Percentiles rank a stretch among this genome's conserved stretches.
Conservation (phyloP, 225 moss, liverwort and hornwort genomes). For the Polytrichum formosum region DNA sequence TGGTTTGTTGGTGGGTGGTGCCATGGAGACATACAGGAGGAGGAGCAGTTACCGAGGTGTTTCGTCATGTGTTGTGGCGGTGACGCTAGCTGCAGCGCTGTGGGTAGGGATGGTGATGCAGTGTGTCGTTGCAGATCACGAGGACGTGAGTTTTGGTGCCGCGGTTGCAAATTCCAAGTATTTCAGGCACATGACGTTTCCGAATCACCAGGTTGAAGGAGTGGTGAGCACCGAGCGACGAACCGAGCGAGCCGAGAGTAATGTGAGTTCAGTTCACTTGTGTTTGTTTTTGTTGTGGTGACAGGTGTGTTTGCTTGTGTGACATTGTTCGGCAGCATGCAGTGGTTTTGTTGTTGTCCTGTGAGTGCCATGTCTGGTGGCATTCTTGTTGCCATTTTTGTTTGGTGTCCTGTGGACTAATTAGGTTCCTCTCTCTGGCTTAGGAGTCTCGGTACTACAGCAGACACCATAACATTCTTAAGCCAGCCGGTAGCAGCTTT, state of each 20-base stretch:
- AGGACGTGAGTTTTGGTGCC: not conserved
- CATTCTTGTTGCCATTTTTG: no score
- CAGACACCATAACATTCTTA: no score
- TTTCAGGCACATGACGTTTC: conserved; percentile 40
- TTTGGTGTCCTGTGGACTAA: no score
- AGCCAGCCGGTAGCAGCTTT: no score
- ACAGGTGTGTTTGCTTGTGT: not conserved
- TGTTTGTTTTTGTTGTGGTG: not conserved
- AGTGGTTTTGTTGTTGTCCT: not conserved
- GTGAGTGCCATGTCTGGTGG: not conserved
- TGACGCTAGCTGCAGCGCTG: no score
- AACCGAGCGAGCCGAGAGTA: not conserved
- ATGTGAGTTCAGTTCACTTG: not conserved
- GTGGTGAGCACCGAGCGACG: not conserved
- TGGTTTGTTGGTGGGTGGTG: no score
- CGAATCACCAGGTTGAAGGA: conserved; percentile 19
- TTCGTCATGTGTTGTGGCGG: no score
- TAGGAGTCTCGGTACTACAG: no score
- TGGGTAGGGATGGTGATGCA: conserved; percentile 7
- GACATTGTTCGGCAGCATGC: not conserved
- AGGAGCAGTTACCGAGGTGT: no score
- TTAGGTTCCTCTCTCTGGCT: no score
- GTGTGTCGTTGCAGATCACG: conserved; percentile 8
- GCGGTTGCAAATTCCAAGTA: conserved; percentile 20
- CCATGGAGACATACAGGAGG: no score